Percentiles rank a stretch among this genome's conserved stretches.
Evolutionary conservation across 768 basidiomycete genomes (phyloP).

Genomic region (Sutorius australiensis): DNA sequence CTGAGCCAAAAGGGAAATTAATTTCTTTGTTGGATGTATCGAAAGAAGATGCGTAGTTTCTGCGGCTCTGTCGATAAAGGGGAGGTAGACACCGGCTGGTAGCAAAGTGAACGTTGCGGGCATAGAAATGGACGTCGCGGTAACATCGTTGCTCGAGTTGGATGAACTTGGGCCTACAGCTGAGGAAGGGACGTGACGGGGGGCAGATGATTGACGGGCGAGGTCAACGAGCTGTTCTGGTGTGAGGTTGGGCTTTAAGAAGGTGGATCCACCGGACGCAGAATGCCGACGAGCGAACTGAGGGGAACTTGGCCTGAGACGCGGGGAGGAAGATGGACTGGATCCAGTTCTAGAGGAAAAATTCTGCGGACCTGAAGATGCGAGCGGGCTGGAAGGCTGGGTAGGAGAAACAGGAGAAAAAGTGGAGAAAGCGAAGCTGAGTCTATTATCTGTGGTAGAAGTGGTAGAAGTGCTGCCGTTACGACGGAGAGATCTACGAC

Average conservation of each 20-base stretch:
- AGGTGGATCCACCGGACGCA: conserved; percentile 32
- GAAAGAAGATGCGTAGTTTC: conserved; percentile 72
- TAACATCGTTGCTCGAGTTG: conserved; percentile 1
- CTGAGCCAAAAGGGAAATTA: conserved; percentile 71
- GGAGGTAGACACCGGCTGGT: conserved; percentile 74
- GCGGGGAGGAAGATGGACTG: conserved; percentile 39
- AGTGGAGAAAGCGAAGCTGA: conserved; percentile 66
- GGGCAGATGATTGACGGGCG: conserved; percentile 57
- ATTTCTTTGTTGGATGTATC: conserved; percentile 59
- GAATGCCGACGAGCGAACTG: conserved; percentile 29
- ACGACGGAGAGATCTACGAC: conserved; percentile 32
- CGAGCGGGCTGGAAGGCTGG: conserved; percentile 20
- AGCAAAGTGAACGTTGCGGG: conserved; percentile 71
- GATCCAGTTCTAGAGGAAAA: conserved; percentile 31
- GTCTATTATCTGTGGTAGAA: conserved; percentile 32
- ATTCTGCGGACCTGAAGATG: conserved; percentile 27
- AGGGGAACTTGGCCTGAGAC: conserved; percentile 49
- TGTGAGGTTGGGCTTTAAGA: conserved; percentile 49
- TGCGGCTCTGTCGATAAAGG: conserved; percentile 77
- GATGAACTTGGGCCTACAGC: not conserved
- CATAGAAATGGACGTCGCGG: conserved; percentile 15
- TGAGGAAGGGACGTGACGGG: conserved; percentile 22
- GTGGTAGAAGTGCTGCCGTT: conserved; percentile 30
- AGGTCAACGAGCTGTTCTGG: conserved; percentile 76
- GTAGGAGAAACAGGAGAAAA: conserved; percentile 39